Evolutionary conservation across 495 filamentous ascomycete species (phyloP).

Genomic region (Daldinia concentrica): DNA sequence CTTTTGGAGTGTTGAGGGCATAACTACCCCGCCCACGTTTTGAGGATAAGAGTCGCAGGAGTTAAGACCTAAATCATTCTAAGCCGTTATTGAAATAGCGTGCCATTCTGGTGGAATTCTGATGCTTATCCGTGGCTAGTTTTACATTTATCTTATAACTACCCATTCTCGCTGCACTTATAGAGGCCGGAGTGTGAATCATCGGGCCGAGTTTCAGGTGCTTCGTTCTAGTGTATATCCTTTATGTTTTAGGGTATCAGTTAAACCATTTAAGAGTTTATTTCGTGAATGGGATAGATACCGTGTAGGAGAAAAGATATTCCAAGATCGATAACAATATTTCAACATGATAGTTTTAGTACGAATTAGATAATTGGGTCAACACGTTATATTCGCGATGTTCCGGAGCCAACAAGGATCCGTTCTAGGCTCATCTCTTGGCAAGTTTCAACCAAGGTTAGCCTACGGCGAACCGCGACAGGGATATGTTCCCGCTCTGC

Average conservation of each 20-base stretch:
- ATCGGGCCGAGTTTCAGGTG: conserved; percentile 3
- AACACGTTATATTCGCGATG: conserved; percentile 22
- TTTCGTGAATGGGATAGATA: not conserved
- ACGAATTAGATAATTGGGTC: conserved; percentile 2
- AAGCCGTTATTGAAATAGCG: conserved; percentile 14
- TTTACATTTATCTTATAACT: conserved; percentile 7
- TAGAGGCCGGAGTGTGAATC: conserved; percentile 4
- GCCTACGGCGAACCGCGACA: conserved; percentile 3
- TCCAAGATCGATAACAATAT: not conserved
- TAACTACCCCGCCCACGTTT: not conserved
- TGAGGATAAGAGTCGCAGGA: conserved; percentile 12
- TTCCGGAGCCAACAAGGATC: conserved; percentile 20
- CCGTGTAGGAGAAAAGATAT: not conserved
- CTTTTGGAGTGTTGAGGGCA: conserved; percentile 1
- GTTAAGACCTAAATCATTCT: conserved; percentile 3
- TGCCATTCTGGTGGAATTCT: conserved; percentile 15
- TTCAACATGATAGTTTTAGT: conserved; percentile 6
- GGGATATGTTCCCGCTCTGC: conserved; percentile 24
- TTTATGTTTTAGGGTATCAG: not conserved
- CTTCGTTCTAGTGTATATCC: not conserved
- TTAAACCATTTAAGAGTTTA: not conserved
- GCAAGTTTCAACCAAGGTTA: conserved; percentile 37
- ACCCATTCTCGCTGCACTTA: not conserved
- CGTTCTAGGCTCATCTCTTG: conserved; percentile 24
- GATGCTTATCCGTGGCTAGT: conserved; percentile 20